Evolutionary conservation across 2,329 filamentous ascomycete species (phyloP).

Genomic region (Penicillium decumbens): DNA sequence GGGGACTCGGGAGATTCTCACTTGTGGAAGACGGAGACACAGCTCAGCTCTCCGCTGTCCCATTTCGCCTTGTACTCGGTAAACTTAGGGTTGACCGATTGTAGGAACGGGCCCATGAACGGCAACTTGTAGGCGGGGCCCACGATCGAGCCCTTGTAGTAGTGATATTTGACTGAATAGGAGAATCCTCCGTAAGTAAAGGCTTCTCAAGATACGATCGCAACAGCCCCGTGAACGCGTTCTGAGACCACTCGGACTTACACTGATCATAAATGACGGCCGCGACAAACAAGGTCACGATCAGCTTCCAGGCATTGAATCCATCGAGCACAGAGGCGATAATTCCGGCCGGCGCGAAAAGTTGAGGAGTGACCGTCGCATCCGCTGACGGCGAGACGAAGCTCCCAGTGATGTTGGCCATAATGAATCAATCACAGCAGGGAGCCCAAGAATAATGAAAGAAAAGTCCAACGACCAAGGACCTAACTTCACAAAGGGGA

Average conservation of each 20-base stretch:
- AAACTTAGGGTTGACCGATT: constrained; percentile 89
- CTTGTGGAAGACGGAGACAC: constrained; percentile 99
- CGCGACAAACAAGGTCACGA: constrained; percentile 65
- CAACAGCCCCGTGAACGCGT: not conserved
- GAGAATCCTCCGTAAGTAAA: constrained; percentile 8
- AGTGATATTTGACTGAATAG: constrained; percentile 64
- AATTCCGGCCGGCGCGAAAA: constrained; percentile 45
- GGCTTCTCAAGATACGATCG: not conserved
- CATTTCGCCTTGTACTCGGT: constrained; percentile 89
- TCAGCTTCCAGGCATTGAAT: constrained; percentile 60
- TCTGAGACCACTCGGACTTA: constrained; percentile 47
- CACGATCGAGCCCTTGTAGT: constrained; percentile 69
- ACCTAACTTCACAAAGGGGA: not conserved
- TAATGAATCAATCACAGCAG: constrained; percentile 16
- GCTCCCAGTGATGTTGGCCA: constrained; percentile 57
- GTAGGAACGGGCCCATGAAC: constrained; percentile 91
- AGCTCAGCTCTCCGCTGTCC: constrained; percentile 85
- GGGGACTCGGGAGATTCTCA: constrained; percentile 44
- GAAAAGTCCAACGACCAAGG: not conserved
- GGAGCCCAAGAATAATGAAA: not conserved
- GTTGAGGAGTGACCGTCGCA: constrained; percentile 54
- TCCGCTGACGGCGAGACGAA: constrained; percentile 66
- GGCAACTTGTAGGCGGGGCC: constrained; percentile 72
- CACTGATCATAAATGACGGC: constrained; percentile 85
- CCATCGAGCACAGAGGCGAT: constrained; percentile 55